Evolutionary conservation across 2,329 filamentous ascomycete genomes (phyloP).

Genomic region (Nannizziopsis arthrosporioides): DNA sequence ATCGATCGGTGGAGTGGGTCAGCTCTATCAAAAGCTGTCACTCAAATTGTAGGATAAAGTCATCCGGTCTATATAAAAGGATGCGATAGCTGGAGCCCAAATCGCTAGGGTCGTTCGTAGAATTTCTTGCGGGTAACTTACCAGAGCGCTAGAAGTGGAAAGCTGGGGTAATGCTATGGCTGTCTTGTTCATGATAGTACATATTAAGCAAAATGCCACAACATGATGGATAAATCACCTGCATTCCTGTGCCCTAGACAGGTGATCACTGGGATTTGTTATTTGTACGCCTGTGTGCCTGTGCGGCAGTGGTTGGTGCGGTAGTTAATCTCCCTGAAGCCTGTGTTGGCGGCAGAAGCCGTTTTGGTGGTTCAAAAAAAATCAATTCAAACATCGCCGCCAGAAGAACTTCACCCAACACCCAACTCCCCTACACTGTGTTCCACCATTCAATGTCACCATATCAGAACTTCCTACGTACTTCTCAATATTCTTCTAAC

Average conservation of each 20-base stretch:
- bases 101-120: not conserved
- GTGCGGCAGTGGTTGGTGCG: not conserved
- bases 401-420: not conserved
- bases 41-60: constrained; percentile 17
- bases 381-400: constrained; percentile 6
- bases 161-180: too few species aligned
- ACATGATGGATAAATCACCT: too few species aligned
- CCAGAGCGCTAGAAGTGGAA: too few species aligned
- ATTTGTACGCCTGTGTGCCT: too few species aligned
- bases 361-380: constrained; percentile 9
- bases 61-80: not conserved
- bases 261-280: too few species aligned
- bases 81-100: not conserved
- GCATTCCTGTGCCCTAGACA: too few species aligned
- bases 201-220: too few species aligned
- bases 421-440: not conserved
- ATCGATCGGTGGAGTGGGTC: constrained; percentile 55
- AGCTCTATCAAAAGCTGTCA: constrained; percentile 27
- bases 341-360: not conserved
- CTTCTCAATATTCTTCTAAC: not conserved
- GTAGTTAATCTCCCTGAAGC: not conserved
- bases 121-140: too few species aligned
- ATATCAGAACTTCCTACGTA: too few species aligned
- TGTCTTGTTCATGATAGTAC: too few species aligned
- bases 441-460: not conserved